Evolutionary conservation across 306 rosid genomes (phyloP).

Genomic region (Vigna unguiculata): DNA sequence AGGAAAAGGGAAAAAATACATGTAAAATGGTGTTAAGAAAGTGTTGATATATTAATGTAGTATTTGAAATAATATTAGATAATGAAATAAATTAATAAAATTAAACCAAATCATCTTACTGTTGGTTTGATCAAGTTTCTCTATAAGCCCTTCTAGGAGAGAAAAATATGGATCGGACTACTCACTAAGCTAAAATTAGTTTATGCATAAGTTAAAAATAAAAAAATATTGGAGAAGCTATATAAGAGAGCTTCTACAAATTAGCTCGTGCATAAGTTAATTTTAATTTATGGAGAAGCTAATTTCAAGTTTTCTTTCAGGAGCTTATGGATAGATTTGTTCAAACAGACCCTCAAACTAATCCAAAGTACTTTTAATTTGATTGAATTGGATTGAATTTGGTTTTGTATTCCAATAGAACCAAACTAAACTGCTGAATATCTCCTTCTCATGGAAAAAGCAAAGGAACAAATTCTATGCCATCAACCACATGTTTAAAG

Average conservation of each 20-base stretch:
- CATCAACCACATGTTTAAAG: slow-evolving; percentile 34
- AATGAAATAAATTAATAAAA: not conserved
- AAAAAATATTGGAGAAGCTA: no score
- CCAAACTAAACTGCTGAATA: not conserved
- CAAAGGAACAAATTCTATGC: slow-evolving; percentile 9
- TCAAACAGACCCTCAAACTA: not conserved
- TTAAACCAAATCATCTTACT: not conserved
- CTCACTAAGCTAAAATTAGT: no score
- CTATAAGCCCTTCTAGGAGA: no score
- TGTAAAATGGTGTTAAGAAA: not conserved
- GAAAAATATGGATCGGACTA: no score
- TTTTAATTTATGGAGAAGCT: no score
- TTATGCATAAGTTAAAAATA: no score
- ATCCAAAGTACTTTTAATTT: not conserved
- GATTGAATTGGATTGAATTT: not conserved
- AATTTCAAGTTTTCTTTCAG: no score
- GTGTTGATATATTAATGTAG: not conserved
- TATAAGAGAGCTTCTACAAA: no score
- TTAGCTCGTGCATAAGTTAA: no score
- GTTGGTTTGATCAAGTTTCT: no score
- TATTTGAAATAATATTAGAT: not conserved
- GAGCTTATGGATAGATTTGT: no score
- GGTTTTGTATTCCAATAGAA: not conserved
- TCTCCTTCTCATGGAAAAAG: slow-evolving; percentile 27
- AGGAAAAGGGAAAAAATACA: not conserved